Conservation (phyloP, 495 filamentous ascomycete genomes). For the Xylaria grammica region DNA sequence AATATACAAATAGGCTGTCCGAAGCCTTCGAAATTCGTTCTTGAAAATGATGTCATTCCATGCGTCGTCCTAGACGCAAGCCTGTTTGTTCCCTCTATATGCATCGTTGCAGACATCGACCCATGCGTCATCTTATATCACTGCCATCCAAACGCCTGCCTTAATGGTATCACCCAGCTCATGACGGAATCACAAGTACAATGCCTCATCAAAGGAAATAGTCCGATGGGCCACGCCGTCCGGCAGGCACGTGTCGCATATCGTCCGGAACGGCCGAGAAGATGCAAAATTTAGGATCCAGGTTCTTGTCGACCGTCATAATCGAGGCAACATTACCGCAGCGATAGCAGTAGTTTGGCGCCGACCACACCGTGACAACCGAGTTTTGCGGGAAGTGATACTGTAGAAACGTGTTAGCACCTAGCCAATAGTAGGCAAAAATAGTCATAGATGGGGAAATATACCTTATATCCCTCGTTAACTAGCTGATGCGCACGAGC, state of each 20-base stretch:
- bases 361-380: conserved; percentile 98
- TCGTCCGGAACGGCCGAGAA: conserved; percentile 95
- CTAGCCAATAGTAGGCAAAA: conserved; percentile 23
- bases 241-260: conserved; percentile 81
- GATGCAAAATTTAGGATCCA: conserved; percentile 88
- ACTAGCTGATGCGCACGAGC: conserved; percentile 96
- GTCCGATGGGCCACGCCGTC: conserved; percentile 81
- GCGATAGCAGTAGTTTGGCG: conserved; percentile 98
- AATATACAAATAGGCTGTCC: conserved; percentile 22
- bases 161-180: conserved; percentile 38
- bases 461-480: conserved; percentile 95
- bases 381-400: conserved; percentile 95
- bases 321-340: conserved; percentile 97
- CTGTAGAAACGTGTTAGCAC: conserved; percentile 51
- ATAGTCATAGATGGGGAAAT: conserved; percentile 10
- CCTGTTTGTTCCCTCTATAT: conserved; percentile 22
- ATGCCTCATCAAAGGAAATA: conserved; percentile 84
- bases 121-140: conserved; percentile 18
- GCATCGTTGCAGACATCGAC: conserved; percentile 13
- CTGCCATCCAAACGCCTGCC: conserved; percentile 38
- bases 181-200: conserved; percentile 21
- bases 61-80: conserved; percentile 13
- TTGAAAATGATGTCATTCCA: conserved; percentile 1
- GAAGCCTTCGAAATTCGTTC: not conserved
- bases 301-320: conserved; percentile 86